These are phyloP conservation scores for Leccinum fibrillosum DNA, from an alignment of 768 basidiomycete species.

Conservation along the genomic window DNA sequence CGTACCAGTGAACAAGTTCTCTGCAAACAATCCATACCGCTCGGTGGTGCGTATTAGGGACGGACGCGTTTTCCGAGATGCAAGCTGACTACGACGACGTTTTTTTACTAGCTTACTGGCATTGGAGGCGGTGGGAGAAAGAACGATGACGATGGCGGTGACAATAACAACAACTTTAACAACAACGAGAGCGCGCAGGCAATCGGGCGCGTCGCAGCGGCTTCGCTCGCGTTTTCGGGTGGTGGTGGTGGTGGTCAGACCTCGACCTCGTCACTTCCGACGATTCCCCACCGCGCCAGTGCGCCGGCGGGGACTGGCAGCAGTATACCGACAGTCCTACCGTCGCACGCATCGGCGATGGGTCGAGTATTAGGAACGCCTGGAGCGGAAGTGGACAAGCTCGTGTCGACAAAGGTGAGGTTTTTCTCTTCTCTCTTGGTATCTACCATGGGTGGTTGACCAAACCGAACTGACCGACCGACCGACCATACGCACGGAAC, in stretches of 20 bases:
- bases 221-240: constrained; percentile 43
- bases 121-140: not conserved
- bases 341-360: no score
- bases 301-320: not conserved
- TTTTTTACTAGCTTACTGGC: not conserved
- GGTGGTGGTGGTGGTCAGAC: not conserved
- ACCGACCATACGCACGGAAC: not conserved
- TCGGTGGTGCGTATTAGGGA: constrained; percentile 24
- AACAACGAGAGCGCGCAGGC: not conserved
- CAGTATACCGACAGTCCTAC: no score
- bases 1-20: constrained; percentile 16
- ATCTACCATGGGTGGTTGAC: not conserved
- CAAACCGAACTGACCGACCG: no score
- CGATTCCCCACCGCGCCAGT: not conserved
- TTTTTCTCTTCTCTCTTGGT: not conserved
- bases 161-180: not conserved
- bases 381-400: constrained; percentile 25
- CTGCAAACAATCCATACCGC: constrained; percentile 29
- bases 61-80: no score
- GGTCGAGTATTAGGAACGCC: constrained; percentile 1
- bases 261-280: not conserved
- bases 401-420: constrained; percentile 26
- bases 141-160: not conserved
- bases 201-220: constrained; percentile 55
- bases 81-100: not conserved